A percentile compares a stretch with the other conserved stretches of the same genome.
These are phyloP conservation scores for Mrakiaceae sp. DNA, from an alignment of 1,284 basidiomycete genomes.

Conservation along the genomic window DNA sequence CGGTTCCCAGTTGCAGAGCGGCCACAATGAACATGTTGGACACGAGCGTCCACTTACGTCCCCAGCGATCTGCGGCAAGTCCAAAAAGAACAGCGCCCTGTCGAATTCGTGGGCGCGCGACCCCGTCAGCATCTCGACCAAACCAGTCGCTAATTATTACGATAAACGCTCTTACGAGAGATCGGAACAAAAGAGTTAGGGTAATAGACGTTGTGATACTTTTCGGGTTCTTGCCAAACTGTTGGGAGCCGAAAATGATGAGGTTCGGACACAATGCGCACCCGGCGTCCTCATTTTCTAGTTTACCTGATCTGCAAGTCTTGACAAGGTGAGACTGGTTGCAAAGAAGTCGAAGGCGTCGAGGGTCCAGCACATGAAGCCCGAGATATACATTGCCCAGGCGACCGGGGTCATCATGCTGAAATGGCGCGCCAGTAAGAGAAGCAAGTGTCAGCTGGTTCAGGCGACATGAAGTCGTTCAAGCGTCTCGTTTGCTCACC, in stretches of 20 bases:
- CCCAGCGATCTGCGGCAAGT: slow-evolving; percentile 28
- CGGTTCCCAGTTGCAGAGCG: slow-evolving; percentile 62
- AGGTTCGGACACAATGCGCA: not conserved
- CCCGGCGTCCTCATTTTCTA: too few species aligned
- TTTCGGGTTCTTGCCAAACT: slow-evolving; percentile 28
- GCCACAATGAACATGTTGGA: slow-evolving; percentile 59
- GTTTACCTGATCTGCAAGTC: too few species aligned
- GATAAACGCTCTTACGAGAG: slow-evolving; percentile 37
- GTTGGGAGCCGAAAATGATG: slow-evolving; percentile 43
- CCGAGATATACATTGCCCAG: not conserved
- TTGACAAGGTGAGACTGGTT: slow-evolving; percentile 50
- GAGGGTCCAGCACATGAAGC: slow-evolving; percentile 5
- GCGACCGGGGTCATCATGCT: slow-evolving; percentile 4
- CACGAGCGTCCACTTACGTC: slow-evolving; percentile 85
- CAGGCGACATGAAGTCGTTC: not conserved
- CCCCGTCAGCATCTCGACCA: too few species aligned
- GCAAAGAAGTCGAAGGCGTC: slow-evolving; percentile 61
- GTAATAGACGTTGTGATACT: slow-evolving; percentile 55
- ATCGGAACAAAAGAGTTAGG: slow-evolving; percentile 81
- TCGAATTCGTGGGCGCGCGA: not conserved
- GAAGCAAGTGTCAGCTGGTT: not conserved
- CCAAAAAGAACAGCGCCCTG: slow-evolving; percentile 64
- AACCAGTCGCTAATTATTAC: too few species aligned
- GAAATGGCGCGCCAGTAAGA: not conserved
- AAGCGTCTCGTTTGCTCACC: not conserved